These are phyloP conservation scores for Pichia kudriavzevii DNA, from an alignment of 1,139 yeast genomes.

Conservation along the genomic window DNA sequence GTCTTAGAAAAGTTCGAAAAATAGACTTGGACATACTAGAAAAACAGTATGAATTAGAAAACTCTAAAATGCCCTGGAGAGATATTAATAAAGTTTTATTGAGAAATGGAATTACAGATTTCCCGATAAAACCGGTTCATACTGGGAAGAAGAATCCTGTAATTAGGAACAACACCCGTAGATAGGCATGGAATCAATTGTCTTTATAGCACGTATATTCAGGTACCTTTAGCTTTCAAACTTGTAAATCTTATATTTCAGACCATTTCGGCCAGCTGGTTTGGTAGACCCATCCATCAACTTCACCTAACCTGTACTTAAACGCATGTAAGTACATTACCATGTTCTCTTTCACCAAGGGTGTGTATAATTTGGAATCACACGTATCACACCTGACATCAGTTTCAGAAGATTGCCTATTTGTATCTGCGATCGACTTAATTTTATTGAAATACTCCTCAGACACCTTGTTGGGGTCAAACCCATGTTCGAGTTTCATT, in stretches of 20 bases:
- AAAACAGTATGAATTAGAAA: constrained; percentile 32
- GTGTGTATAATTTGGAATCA: constrained; percentile 33
- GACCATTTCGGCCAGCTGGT: constrained; percentile 37
- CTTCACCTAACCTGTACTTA: constrained; percentile 32
- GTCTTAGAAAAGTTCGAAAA: constrained; percentile 27
- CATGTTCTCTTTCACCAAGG: constrained; percentile 34
- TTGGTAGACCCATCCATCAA: constrained; percentile 27
- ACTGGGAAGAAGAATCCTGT: background rate
- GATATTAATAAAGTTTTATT: constrained; percentile 11
- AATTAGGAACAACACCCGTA: no score
- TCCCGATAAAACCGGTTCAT: background rate
- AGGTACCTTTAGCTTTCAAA: no score
- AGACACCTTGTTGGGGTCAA: background rate
- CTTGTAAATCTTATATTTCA: constrained; percentile 3
- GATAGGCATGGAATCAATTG: no score
- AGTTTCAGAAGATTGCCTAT: constrained; percentile 17
- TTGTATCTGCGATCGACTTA: constrained; percentile 13
- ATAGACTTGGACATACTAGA: constrained; percentile 5
- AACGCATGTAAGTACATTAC: constrained; percentile 54
- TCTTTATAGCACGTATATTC: no score
- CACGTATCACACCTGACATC: constrained; percentile 39
- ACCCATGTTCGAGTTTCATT: constrained; percentile 5
- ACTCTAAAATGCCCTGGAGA: constrained; percentile 18
- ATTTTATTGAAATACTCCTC: constrained; percentile 18
- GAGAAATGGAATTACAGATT: constrained; percentile 9